These are phyloP conservation scores for Arthrobotrys sphaeroides DNA, from an alignment of 2,329 filamentous ascomycete genomes.

Conservation along the genomic window DNA sequence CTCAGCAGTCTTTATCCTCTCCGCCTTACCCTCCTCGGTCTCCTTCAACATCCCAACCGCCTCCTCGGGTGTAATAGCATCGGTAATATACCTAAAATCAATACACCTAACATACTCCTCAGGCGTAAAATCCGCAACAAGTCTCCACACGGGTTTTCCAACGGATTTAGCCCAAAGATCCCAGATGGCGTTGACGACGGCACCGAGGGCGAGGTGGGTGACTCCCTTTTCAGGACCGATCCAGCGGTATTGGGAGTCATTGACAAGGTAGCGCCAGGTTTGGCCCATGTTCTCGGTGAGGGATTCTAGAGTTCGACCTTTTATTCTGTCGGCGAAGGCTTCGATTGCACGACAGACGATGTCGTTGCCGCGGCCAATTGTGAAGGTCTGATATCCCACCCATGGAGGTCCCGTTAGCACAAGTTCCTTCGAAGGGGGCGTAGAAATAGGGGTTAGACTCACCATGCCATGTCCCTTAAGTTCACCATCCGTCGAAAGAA, in stretches of 20 bases:
- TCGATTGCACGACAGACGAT: constrained; percentile 87
- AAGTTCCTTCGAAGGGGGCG: background rate
- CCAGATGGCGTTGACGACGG: constrained; percentile 91
- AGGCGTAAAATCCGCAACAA: constrained; percentile 88
- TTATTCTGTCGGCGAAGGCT: constrained; percentile 78
- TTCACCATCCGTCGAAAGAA: constrained; percentile 79
- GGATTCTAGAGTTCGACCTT: constrained; percentile 77
- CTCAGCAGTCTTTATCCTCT: constrained; percentile 77
- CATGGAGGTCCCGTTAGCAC: background rate
- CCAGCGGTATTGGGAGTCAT: constrained; percentile 89
- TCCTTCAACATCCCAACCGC: constrained; percentile 76
- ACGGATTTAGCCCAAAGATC: constrained; percentile 92
- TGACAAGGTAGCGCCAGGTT: constrained; percentile 91
- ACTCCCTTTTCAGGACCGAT: constrained; percentile 94
- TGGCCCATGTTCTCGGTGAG: constrained; percentile 83
- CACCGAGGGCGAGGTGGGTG: constrained; percentile 87
- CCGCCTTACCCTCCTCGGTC: constrained; percentile 73
- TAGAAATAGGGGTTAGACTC: constrained; percentile 46
- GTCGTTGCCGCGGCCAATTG: constrained; percentile 88
- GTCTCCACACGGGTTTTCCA: constrained; percentile 86
- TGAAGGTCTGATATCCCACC: constrained; percentile 70
- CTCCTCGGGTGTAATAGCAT: constrained; percentile 88
- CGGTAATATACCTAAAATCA: constrained; percentile 93
- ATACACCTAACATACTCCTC: constrained; percentile 88
- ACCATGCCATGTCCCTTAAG: constrained; percentile 82